Conservation (phyloP, 2,329 filamentous ascomycete genomes). For the Neurospora sp. region DNA sequence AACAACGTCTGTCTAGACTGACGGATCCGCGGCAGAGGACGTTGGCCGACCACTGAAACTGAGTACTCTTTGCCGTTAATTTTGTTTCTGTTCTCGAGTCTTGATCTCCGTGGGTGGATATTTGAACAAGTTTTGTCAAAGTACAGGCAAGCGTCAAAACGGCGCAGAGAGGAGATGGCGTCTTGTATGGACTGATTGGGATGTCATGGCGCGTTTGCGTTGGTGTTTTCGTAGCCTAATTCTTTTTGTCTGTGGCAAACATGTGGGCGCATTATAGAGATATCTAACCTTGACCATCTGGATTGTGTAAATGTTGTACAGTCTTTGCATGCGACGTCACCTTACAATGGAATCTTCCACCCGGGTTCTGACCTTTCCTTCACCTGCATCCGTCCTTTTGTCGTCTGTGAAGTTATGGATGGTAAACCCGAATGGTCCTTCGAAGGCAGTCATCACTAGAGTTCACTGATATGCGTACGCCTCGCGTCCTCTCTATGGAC, state of each 20-base stretch:
- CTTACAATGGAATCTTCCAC: background rate
- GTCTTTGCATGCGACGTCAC: background rate
- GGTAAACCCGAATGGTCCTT: background rate
- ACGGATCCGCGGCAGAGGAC: constrained; percentile 50
- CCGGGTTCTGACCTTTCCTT: background rate
- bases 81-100: constrained; percentile 3
- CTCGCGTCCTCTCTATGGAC: background rate
- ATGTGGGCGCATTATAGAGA: background rate
- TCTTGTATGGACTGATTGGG: background rate
- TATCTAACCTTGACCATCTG: background rate
- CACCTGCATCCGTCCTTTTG: background rate
- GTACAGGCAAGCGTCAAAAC: background rate
- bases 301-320: background rate
- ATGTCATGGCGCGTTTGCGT: background rate
- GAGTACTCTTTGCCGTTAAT: background rate
- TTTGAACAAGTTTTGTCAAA: background rate
- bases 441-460: background rate
- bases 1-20: constrained; percentile 31
- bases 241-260: background rate
- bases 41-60: constrained; percentile 23
- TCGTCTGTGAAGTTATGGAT: background rate
- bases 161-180: background rate
- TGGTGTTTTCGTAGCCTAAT: background rate
- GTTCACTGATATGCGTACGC: background rate
- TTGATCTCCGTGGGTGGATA: background rate